Evolutionary conservation across 306 rosid species (phyloP), one percentile per base, ranked within the genome.

Genomic region (Quercus alba): DNA sequence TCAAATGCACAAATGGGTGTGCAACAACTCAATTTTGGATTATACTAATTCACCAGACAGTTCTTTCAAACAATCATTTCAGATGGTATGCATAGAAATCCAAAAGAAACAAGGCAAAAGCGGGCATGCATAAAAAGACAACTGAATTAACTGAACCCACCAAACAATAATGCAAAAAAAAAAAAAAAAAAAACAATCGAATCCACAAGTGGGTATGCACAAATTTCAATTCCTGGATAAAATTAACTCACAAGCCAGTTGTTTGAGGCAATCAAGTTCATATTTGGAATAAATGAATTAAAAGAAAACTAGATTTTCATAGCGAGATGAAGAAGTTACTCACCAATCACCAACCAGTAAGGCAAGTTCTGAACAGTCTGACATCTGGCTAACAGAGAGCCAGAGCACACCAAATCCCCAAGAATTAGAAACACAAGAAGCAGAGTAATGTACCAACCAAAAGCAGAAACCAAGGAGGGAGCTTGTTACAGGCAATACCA

Each of bases 391-490:
- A 74, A 86, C 52, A 77, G 83, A 84, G 52, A 94, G 97, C 93
- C 91, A 92, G 68, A 94, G 71, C 75, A 87, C 82, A 0, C 94
- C 97, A 8, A 41, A 85, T 90, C 92, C 11, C 97, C 98, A 41
- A 41, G 46, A 41, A 41, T 8, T 41, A 41, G 46, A 41, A 41
- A 41, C 46, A 41, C 13, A 89, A 23, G 82, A 92, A 89, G 64
- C 92, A 89, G 49, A 86, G 87, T 46, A 70, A 58, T 14, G 90
- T n/a, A 72, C 98, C 97, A 63, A 89, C 66, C 49, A 92, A 81
- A 82, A 94, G 89, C 57, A 92, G 56, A 38, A 93, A 82, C 98
- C 98, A 92, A 66, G 98, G 94, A 54, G 97, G 97, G 79, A 94
- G 84, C 75, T 82, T 90, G 73, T 94, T 94, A 84, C 91, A 89